Base-by-base conservation (phyloP, 495 filamentous ascomycete genomes). In the Penicillium alfredii region DNA sequence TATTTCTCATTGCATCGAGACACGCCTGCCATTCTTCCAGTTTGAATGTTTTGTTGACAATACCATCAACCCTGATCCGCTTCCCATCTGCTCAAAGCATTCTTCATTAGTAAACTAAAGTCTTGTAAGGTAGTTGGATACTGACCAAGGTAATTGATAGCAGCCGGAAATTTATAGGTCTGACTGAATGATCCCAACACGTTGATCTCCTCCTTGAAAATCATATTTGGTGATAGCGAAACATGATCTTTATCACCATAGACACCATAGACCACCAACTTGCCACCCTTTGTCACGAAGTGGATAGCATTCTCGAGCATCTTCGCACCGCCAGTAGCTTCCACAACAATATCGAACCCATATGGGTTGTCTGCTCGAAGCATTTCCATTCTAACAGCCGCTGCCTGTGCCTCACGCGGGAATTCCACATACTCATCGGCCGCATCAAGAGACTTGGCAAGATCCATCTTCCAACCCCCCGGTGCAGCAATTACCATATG, bases 151-250 rank as follows among this genome's bases (percentile, higher is more conserved):
- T 33, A 33, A 19, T 33, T 16, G 18, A 33, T 33, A 15, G 30
- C 30, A 20, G 30, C 16, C 30, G 17, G 37, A 11, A 67, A 80
- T 69, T 76, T 77, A 54, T 73, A 71, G n/a, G 68, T 73, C 44
- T 78, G 72, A 29, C 68, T 74, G 60, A 78, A 78, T 21, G 71
- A 76, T 9, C 74, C 75, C 25, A 79, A 56, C 38, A 79, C 75
- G 33, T 73, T 76, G 37, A 79, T 76, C 55, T 78, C 74, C 45
- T 69, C 47, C 37, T 41, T 41, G 47, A 46, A 66, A 48, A 78
- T 78, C 61, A 73, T 76, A 48, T 63, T 61, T 14, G 74, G 74
- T 1, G 71, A 56, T 69, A 73, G 76, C 25, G 60, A 65, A 18
- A 80, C 73, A 24, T 68, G 64, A 17, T 66, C 71, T 10, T 70